Conservation (phyloP, 2,329 filamentous ascomycete genomes). For the Fusarium nurragi region DNA sequence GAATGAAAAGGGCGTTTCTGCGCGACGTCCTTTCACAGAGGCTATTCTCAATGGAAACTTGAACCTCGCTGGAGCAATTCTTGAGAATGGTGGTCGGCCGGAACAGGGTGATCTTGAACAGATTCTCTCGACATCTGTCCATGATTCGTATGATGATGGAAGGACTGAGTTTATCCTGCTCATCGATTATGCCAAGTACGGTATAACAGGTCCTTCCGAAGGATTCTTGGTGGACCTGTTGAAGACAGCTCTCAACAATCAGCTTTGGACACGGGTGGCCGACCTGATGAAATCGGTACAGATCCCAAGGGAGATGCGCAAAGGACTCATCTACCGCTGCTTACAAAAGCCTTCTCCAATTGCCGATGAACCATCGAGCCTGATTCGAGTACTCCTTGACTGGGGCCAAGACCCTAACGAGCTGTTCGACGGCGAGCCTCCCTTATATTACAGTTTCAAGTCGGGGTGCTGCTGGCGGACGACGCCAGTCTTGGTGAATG, state of each 20-base stretch:
- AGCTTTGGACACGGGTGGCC: conserved; percentile 42
- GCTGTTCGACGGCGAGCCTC: conserved; percentile 40
- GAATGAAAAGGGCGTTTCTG: conserved; percentile 40
- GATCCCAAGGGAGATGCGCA: conserved; percentile 32
- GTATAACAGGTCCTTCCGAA: conserved; percentile 38
- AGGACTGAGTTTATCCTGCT: conserved; percentile 39
- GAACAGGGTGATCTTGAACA: conserved; percentile 38
- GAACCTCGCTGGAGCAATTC: conserved; percentile 35
- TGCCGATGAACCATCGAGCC: conserved; percentile 40
- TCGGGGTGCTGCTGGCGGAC: conserved; percentile 43
- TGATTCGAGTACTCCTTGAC: conserved; percentile 41
- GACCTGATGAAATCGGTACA: conserved; percentile 41
- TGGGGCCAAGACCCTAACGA: conserved; percentile 42
- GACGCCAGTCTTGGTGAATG: conserved; percentile 43
- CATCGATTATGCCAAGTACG: conserved; percentile 39
- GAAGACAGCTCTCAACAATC: conserved; percentile 32
- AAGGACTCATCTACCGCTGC: conserved; percentile 39
- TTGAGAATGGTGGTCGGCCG: conserved; percentile 41
- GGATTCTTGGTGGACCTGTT: conserved; percentile 35
- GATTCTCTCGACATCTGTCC: conserved; percentile 31
- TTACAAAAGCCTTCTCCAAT: conserved; percentile 34
- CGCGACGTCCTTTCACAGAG: conserved; percentile 39
- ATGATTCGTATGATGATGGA: conserved; percentile 43
- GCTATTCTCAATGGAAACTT: conserved; percentile 39
- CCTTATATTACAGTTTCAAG: conserved; percentile 43